A percentile compares a stretch with the other conserved stretches of the same genome.
phyloP scores from a whole-genome alignment of 108 stramenopile genomes.

The Aureococcus anophagefferens region DNA sequence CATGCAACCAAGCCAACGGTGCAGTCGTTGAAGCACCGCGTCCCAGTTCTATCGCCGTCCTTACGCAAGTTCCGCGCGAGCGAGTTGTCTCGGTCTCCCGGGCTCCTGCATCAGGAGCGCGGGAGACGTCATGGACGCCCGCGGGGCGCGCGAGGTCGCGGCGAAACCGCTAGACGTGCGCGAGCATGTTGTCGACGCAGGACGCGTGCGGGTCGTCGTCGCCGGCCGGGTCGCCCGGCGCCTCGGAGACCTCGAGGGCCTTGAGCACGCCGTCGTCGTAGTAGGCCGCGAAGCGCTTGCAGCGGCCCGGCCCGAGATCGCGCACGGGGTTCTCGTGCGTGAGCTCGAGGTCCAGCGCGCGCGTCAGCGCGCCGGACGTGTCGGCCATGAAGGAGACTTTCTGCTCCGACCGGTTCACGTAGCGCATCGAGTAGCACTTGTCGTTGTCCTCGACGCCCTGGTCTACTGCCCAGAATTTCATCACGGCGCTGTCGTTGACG shows the following conservation, averaged over 20 bases:
- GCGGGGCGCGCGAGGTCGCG: too few species aligned
- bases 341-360: slow-evolving; percentile 33
- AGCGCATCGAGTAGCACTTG: too few species aligned
- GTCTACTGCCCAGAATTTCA: slow-evolving; percentile 32
- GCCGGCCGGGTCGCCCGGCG: slow-evolving; percentile 55
- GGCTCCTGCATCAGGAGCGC: too few species aligned
- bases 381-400: slow-evolving; percentile 31
- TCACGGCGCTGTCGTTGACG: slow-evolving; percentile 39
- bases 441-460: slow-evolving; percentile 25
- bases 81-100: too few species aligned
- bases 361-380: slow-evolving; percentile 27
- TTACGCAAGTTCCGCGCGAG: too few species aligned
- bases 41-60: too few species aligned
- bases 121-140: too few species aligned
- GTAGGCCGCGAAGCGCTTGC: slow-evolving; percentile 58
- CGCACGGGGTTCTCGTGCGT: slow-evolving; percentile 18
- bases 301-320: slow-evolving; percentile 6
- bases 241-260: slow-evolving; percentile 45
- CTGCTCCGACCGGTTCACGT: too few species aligned
- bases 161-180: too few species aligned
- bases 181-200: slow-evolving; percentile 30
- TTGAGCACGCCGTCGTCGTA: slow-evolving; percentile 51
- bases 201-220: slow-evolving; percentile 18
- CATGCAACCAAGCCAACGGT: too few species aligned
- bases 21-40: too few species aligned